Evolutionary conservation across 2,329 filamentous ascomycete species (phyloP).

Genomic region (Aspergillus sp.): DNA sequence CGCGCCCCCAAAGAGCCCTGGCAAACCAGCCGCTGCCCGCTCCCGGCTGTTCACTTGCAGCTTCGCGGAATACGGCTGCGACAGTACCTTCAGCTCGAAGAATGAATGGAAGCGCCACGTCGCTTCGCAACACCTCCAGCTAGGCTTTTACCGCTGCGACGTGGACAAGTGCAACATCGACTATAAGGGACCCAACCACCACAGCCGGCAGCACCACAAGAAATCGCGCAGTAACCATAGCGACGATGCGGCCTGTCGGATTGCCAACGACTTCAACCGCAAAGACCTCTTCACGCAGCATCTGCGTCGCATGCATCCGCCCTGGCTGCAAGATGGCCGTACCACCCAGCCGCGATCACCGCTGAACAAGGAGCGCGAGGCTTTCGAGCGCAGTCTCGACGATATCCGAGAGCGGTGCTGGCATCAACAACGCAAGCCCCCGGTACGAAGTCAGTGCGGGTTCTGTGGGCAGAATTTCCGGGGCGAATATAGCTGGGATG

Average conservation of each 20-base stretch:
- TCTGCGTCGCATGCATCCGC: conserved; percentile 72
- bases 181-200: conserved; percentile 53
- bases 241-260: conserved; percentile 19
- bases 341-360: conserved; percentile 3
- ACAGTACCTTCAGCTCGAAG: conserved; percentile 64
- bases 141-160: conserved; percentile 68
- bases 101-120: conserved; percentile 96
- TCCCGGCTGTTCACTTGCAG: conserved; percentile 61
- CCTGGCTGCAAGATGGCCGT: conserved; percentile 44
- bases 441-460: conserved; percentile 51
- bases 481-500: conserved; percentile 63
- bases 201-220: conserved; percentile 24
- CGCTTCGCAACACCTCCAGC: conserved; percentile 66
- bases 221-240: background rate
- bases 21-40: conserved; percentile 21
- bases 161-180: conserved; percentile 47
- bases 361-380: conserved; percentile 23
- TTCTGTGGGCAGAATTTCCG: conserved; percentile 56
- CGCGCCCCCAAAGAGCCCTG: background rate
- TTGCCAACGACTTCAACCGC: conserved; percentile 68
- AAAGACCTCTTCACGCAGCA: conserved; percentile 91
- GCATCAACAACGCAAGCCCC: conserved; percentile 53
- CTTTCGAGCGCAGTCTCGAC: conserved; percentile 48
- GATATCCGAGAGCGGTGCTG: conserved; percentile 52
- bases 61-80: conserved; percentile 69